Percentiles rank a stretch among this genome's conserved stretches.
Conservation (phyloP, 2,329 filamentous ascomycete genomes). For the Verticillium isaacii region DNA sequence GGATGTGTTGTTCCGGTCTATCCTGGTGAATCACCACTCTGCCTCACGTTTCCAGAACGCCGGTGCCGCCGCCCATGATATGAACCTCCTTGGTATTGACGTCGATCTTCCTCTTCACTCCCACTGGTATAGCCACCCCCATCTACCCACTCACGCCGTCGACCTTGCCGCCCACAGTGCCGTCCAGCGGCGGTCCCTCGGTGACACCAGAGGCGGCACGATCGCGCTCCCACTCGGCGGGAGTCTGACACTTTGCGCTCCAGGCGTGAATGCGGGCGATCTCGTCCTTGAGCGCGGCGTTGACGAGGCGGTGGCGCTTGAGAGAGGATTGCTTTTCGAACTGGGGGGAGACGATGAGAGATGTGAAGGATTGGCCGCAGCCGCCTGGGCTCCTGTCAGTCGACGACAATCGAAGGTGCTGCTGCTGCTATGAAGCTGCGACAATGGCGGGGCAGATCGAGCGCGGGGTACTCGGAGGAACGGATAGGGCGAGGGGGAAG, state of each 20-base stretch:
- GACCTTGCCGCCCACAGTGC: conserved; percentile 38
- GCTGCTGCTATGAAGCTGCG: not conserved
- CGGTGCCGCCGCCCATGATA: not conserved
- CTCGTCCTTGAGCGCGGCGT: conserved; percentile 76
- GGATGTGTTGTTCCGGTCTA: not conserved
- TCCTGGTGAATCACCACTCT: not conserved
- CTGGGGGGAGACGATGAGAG: conserved; percentile 57
- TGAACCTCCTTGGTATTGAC: not conserved
- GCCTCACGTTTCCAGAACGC: not conserved
- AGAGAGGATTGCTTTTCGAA: conserved; percentile 72
- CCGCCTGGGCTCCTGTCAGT: conserved; percentile 37
- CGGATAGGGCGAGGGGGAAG: not conserved
- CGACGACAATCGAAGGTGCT: not conserved
- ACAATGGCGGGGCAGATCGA: not conserved
- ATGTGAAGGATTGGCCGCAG: conserved; percentile 57
- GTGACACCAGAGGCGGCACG: conserved; percentile 25
- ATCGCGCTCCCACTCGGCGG: conserved; percentile 79
- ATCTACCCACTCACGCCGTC: conserved; percentile 24
- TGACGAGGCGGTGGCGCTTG: conserved; percentile 82
- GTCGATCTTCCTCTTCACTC: not conserved
- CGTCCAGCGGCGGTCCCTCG: conserved; percentile 33
- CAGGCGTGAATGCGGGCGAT: conserved; percentile 91
- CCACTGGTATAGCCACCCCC: not conserved
- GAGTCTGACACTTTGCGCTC: conserved; percentile 91
- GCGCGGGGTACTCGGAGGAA: not conserved